Evolutionary conservation across 2,329 filamentous ascomycete genomes (phyloP).

Genomic region (Grosmannia clavigera): DNA sequence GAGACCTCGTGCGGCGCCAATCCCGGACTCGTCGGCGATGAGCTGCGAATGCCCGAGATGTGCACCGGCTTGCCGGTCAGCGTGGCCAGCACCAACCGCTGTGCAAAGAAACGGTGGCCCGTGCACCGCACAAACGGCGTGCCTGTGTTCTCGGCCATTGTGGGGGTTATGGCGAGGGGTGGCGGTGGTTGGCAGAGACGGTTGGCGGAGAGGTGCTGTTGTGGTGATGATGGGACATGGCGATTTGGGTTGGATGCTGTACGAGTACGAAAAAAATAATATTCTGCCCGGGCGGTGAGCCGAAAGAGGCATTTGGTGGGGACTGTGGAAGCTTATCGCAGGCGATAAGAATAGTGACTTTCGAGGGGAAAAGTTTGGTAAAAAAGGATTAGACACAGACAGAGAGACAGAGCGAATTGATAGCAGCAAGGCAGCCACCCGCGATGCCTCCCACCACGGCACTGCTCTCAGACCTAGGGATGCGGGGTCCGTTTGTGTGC

Average conservation of each 20-base stretch:
- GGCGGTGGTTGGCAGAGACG: background rate
- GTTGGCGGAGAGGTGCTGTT: background rate
- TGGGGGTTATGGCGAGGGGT: background rate
- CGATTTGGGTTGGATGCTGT: background rate
- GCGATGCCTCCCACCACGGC: conserved; percentile 7
- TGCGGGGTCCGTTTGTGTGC: conserved; percentile 11
- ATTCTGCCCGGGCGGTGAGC: conserved; percentile 1
- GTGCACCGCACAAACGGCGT: conserved; percentile 48
- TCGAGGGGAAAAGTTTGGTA: background rate
- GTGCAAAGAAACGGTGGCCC: conserved; percentile 68
- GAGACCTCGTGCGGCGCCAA: conserved; percentile 89
- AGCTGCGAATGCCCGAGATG: conserved; percentile 85
- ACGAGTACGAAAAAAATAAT: background rate
- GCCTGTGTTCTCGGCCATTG: conserved; percentile 4
- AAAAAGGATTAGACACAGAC: no score
- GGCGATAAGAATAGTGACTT: background rate
- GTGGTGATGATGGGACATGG: no score
- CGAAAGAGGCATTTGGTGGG: background rate
- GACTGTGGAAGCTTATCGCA: background rate
- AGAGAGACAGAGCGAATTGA: no score
- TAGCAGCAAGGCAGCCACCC: no score
- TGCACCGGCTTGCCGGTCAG: conserved; percentile 81
- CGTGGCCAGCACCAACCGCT: conserved; percentile 79
- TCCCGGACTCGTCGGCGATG: conserved; percentile 75
- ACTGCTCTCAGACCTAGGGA: conserved; percentile 9